Evolutionary conservation across 2,329 filamentous ascomycete species (phyloP).

Genomic region (Colletotrichum sp.): DNA sequence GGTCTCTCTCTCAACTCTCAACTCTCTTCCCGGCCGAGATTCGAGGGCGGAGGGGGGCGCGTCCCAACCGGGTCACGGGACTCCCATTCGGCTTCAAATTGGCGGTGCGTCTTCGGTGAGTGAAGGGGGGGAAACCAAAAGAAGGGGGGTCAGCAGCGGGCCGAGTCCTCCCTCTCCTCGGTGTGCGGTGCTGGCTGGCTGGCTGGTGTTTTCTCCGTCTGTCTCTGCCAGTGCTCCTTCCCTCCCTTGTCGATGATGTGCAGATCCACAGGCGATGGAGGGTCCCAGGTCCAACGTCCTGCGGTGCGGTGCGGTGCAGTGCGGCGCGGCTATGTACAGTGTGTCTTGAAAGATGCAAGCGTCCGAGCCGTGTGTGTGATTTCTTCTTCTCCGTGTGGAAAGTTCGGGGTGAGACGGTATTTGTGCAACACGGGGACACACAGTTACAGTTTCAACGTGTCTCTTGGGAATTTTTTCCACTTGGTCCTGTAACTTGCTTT

Average conservation of each 20-base stretch:
- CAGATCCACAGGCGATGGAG: conserved; percentile 7
- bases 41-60: neutral
- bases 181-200: neutral
- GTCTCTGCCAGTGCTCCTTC: neutral
- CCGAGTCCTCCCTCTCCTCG: neutral
- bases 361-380: neutral
- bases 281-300: neutral
- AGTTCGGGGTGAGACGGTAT: neutral
- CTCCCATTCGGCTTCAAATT: conserved; percentile 1
- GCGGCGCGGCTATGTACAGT: neutral
- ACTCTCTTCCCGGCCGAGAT: neutral
- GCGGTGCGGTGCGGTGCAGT: neutral
- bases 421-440: neutral
- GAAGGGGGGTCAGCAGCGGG: neutral
- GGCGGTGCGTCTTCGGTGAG: neutral
- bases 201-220: neutral
- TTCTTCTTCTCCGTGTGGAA: neutral
- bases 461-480: neutral
- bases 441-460: neutral
- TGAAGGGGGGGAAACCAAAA: neutral
- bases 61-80: conserved; percentile 7
- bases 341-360: neutral
- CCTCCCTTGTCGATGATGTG: conserved; percentile 4
- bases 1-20: neutral
- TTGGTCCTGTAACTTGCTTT: neutral